Conservation (phyloP, 257 asterid genomes). For the Nicotiana tabacum region DNA sequence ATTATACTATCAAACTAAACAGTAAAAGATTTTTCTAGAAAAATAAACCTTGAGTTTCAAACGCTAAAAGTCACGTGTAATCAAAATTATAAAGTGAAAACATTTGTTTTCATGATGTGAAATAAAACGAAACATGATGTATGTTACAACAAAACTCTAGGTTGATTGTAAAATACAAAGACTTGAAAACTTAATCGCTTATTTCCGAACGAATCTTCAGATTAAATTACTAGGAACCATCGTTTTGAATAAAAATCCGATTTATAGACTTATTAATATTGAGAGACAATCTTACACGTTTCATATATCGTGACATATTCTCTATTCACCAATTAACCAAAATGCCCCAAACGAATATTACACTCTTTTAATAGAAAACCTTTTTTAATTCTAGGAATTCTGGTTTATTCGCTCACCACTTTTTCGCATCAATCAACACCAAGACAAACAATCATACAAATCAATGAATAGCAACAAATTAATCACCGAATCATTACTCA, state of each 20-base stretch:
- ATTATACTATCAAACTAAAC: no score
- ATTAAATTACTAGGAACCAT: not conserved
- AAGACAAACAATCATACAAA: not conserved
- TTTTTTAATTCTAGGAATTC: no score
- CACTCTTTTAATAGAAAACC: no score
- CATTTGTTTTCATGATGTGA: not conserved
- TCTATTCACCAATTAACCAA: not conserved
- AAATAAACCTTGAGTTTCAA: no score
- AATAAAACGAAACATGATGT: not conserved
- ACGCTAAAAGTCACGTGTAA: no score
- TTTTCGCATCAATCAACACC: not conserved
- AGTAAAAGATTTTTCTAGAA: no score
- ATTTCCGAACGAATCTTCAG: not conserved
- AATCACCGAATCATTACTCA: not conserved
- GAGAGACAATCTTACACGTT: not conserved
- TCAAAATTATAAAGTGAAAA: no score
- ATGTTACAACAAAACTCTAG: not conserved
- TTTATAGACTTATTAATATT: not conserved
- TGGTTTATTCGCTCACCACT: no score
- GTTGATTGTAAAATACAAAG: not conserved
- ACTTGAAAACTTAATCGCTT: not conserved
- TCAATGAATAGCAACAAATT: not conserved
- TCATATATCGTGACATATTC: not conserved
- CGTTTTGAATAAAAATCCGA: not conserved
- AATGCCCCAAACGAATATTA: no score